Conservation (phyloP, 1,139 yeast species). For the Suhomyces kunorum region DNA sequence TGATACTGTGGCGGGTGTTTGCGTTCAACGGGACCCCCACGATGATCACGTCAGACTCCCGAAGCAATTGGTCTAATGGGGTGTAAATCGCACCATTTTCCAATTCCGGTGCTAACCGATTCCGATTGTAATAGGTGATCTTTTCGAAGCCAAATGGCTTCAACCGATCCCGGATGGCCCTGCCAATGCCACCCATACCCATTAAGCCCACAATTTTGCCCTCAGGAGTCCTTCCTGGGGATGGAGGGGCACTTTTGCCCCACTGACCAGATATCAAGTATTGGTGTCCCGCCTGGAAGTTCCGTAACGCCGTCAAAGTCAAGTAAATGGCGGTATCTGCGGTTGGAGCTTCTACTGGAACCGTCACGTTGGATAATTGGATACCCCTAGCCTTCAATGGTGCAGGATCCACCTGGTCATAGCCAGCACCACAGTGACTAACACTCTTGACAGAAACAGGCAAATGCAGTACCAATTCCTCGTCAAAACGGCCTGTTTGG, state of each 20-base stretch:
- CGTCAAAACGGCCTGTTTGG: constrained; percentile 74
- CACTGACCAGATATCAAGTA: constrained; percentile 59
- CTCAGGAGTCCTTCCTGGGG: constrained; percentile 47
- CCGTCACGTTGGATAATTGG: constrained; percentile 73
- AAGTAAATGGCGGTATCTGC: constrained; percentile 78
- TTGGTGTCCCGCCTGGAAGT: constrained; percentile 53
- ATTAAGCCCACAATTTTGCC: constrained; percentile 65
- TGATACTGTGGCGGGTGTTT: constrained; percentile 61
- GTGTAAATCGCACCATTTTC: constrained; percentile 61
- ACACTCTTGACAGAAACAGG: constrained; percentile 66
- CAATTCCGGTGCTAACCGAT: constrained; percentile 50
- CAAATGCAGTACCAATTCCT: constrained; percentile 60
- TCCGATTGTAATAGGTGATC: constrained; percentile 63
- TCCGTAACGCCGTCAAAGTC: constrained; percentile 66
- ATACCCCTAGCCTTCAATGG: constrained; percentile 53
- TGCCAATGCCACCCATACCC: constrained; percentile 81
- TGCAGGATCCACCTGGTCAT: constrained; percentile 73
- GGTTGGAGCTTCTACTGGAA: constrained; percentile 74
- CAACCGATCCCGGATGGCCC: constrained; percentile 62
- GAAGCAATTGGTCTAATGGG: constrained; percentile 56
- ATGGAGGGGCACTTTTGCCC: constrained; percentile 35
- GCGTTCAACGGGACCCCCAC: constrained; percentile 62
- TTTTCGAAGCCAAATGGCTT: constrained; percentile 64
- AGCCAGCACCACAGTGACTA: constrained; percentile 90
- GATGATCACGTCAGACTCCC: constrained; percentile 57